Evolutionary conservation across 768 basidiomycete species (phyloP).

Genomic region (Hortiboletus campestris): DNA sequence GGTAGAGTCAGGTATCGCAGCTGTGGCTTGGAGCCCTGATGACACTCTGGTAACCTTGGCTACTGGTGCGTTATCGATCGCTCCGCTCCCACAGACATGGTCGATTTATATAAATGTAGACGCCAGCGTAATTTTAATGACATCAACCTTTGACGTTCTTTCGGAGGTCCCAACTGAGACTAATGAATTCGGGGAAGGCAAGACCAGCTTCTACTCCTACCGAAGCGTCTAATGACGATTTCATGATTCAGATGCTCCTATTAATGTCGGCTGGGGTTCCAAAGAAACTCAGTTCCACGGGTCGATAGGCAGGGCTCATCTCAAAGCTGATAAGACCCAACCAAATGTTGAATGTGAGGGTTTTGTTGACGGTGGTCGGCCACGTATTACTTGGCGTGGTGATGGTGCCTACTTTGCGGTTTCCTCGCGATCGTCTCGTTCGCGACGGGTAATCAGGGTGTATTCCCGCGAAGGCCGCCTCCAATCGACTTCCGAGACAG

Average conservation of each 20-base stretch:
- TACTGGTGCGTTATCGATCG: constrained; percentile 52
- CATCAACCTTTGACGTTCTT: constrained; percentile 82
- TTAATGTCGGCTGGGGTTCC: constrained; percentile 97
- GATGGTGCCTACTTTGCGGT: constrained; percentile 89
- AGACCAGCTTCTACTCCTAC: constrained; percentile 7
- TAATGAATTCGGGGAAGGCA: constrained; percentile 84
- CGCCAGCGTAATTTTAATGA: constrained; percentile 84
- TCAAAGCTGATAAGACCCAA: constrained; percentile 51
- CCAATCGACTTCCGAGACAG: constrained; percentile 81
- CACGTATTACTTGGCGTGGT: constrained; percentile 90
- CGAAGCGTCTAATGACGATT: constrained; percentile 8
- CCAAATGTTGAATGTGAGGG: constrained; percentile 46
- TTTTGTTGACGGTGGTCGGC: constrained; percentile 67
- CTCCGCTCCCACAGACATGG: background rate
- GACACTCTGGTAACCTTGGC: constrained; percentile 80
- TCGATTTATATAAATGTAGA: constrained; percentile 45
- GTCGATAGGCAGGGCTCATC: constrained; percentile 75
- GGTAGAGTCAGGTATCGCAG: constrained; percentile 78
- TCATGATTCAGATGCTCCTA: constrained; percentile 64
- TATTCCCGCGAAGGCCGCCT: constrained; percentile 53
- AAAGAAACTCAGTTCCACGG: constrained; percentile 98
- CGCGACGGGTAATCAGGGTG: constrained; percentile 27
- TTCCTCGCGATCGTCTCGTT: constrained; percentile 59
- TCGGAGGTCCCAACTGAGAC: constrained; percentile 74
- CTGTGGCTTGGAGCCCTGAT: constrained; percentile 90